Evolutionary conservation across 495 filamentous ascomycete genomes (phyloP).

Genomic region (Venustampulla echinocandica): DNA sequence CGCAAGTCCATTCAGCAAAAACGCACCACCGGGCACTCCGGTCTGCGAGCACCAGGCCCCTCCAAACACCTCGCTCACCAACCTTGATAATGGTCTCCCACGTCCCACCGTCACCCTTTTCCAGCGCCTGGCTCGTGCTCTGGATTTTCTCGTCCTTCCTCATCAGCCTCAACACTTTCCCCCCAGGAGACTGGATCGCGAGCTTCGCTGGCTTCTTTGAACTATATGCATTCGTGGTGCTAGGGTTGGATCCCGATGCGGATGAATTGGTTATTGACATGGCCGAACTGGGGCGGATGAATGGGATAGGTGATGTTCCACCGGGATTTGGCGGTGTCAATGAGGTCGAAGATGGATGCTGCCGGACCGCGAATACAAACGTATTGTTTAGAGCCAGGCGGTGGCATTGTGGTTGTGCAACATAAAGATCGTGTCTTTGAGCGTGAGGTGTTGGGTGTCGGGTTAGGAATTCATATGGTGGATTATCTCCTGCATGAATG

Average conservation of each 20-base stretch:
- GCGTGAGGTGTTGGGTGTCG: slow-evolving; percentile 96
- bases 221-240: slow-evolving; percentile 29
- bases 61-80: slow-evolving; percentile 83
- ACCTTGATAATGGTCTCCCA: slow-evolving; percentile 99
- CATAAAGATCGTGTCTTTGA: slow-evolving; percentile 91
- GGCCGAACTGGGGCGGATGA: slow-evolving; percentile 65
- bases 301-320: slow-evolving; percentile 56
- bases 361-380: slow-evolving; percentile 91
- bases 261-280: slow-evolving; percentile 74
- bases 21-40: slow-evolving; percentile 96
- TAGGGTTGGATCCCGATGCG: slow-evolving; percentile 46
- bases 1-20: slow-evolving; percentile 87
- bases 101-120: slow-evolving; percentile 64
- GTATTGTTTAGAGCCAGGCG: slow-evolving; percentile 87
- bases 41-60: slow-evolving; percentile 89
- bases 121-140: slow-evolving; percentile 35
- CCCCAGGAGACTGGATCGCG: slow-evolving; percentile 89
- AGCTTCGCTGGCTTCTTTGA: slow-evolving; percentile 84
- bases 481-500: slow-evolving; percentile 82
- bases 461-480: slow-evolving; percentile 83
- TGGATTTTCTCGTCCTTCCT: slow-evolving; percentile 64
- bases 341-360: slow-evolving; percentile 66
- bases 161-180: slow-evolving; percentile 86
- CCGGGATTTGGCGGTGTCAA: slow-evolving; percentile 43
- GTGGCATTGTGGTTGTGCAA: slow-evolving; percentile 87